These are phyloP conservation scores for Bruguiera parviflora DNA, from an alignment of 345 rosid genomes.

Conservation along the genomic window DNA sequence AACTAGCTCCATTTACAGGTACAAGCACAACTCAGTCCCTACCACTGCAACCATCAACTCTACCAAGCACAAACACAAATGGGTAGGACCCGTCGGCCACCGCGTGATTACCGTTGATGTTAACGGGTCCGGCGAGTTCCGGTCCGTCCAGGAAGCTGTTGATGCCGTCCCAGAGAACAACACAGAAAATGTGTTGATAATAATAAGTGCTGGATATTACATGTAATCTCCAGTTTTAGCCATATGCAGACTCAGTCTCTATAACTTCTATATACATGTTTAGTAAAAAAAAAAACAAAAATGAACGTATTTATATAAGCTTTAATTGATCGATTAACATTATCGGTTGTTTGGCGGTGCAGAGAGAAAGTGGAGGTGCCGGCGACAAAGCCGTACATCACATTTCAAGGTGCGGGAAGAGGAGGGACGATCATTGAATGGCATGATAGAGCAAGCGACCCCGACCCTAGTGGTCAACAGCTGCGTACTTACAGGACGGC, in stretches of 20 bases:
- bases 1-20: constrained; percentile 28
- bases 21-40: constrained; percentile 10
- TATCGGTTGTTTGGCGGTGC: constrained; percentile 11
- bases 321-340: not conserved
- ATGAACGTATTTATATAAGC: too few relatives aligned
- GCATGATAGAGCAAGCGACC: constrained; percentile 95
- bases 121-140: constrained; percentile 58
- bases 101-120: constrained; percentile 62
- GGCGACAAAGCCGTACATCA: constrained; percentile 71
- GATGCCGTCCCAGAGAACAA: constrained; percentile 68
- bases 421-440: constrained; percentile 82
- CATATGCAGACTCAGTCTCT: too few relatives aligned
- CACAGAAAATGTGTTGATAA: constrained; percentile 51
- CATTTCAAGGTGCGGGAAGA: constrained; percentile 83
- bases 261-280: too few relatives aligned
- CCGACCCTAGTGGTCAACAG: constrained; percentile 76
- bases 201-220: constrained; percentile 70
- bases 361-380: constrained; percentile 96
- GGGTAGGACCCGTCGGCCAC: constrained; percentile 81
- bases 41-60: constrained; percentile 24
- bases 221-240: constrained; percentile 30
- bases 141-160: constrained; percentile 79
- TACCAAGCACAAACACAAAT: constrained; percentile 44
- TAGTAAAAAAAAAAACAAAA: too few relatives aligned
- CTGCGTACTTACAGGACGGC: constrained; percentile 89